Conservation (phyloP, 1,284 basidiomycete genomes). For the Grifola frondosa region DNA sequence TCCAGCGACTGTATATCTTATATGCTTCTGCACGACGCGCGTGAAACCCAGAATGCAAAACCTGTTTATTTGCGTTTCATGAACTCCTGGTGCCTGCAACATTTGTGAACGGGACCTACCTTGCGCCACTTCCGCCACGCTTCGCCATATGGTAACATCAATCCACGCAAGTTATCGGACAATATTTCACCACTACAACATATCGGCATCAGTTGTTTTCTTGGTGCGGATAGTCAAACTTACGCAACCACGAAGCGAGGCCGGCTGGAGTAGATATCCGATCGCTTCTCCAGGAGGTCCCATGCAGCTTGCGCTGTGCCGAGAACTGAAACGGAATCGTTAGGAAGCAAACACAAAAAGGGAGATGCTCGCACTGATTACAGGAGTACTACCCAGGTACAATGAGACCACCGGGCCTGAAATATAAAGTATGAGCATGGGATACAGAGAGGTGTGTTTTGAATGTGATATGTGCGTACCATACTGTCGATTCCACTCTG, state of each 20-base stretch:
- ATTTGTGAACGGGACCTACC: conserved; percentile 31
- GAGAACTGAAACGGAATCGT: too few relatives aligned
- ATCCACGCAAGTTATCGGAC: conserved; percentile 46
- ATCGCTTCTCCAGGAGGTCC: conserved; percentile 54
- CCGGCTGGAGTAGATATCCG: conserved; percentile 49
- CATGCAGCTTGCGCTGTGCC: conserved; percentile 50
- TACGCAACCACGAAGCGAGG: conserved; percentile 47
- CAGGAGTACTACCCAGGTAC: conserved; percentile 50
- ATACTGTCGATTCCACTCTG: conserved; percentile 47
- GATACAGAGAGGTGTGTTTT: background rate
- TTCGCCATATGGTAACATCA: conserved; percentile 48
- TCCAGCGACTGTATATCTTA: conserved; percentile 51
- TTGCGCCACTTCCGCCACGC: conserved; percentile 52
- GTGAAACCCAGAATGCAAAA: conserved; percentile 47
- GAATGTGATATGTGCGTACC: conserved; percentile 29
- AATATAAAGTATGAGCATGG: background rate
- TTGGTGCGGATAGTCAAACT: conserved; percentile 8
- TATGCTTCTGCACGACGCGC: conserved; percentile 42
- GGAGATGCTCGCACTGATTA: conserved; percentile 41
- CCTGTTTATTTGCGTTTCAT: conserved; percentile 25
- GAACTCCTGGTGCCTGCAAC: too few relatives aligned
- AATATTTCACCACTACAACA: conserved; percentile 44
- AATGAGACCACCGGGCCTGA: conserved; percentile 54
- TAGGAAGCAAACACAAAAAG: too few relatives aligned
- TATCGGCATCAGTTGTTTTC: background rate